Evolutionary conservation across 352 stramenopile genomes (phyloP).

Genomic region (Globisporangium takayamanum): DNA sequence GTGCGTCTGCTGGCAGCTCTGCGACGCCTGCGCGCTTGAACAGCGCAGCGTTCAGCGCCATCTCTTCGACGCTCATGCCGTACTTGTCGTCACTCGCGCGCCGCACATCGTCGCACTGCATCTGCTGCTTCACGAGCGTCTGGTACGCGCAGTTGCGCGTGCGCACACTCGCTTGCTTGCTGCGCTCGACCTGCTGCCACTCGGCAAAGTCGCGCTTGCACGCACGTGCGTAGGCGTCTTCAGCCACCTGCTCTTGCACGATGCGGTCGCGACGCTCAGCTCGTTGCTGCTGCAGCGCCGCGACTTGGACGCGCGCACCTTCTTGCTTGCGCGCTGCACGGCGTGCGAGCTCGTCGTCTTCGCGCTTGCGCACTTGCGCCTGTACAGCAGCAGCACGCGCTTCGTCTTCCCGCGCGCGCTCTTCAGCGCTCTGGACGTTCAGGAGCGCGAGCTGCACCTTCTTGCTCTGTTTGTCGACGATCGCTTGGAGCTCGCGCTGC

Average conservation of each 20-base stretch:
- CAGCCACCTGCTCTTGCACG: slow-evolving; percentile 23
- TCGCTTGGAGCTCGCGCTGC: slow-evolving; percentile 35
- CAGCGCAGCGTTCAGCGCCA: slow-evolving; percentile 46
- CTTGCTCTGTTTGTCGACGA: slow-evolving; percentile 42
- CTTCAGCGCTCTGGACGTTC: slow-evolving; percentile 54
- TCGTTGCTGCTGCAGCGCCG: slow-evolving; percentile 37
- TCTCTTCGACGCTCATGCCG: slow-evolving; percentile 55
- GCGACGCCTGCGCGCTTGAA: slow-evolving; percentile 29
- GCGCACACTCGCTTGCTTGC: slow-evolving; percentile 22
- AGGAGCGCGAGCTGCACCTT: slow-evolving; percentile 51
- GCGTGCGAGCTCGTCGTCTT: slow-evolving; percentile 28
- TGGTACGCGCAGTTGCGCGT: slow-evolving; percentile 37
- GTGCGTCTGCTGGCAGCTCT: slow-evolving; percentile 6
- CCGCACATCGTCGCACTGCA: slow-evolving; percentile 30
- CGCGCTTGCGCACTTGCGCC: slow-evolving; percentile 26
- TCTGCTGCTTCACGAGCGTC: slow-evolving; percentile 40
- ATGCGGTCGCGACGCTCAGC: slow-evolving; percentile 27
- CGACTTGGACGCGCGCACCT: slow-evolving; percentile 23
- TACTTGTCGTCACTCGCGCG: slow-evolving; percentile 51
- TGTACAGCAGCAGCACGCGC: slow-evolving; percentile 35
- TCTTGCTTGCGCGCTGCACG: slow-evolving; percentile 30
- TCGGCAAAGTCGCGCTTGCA: slow-evolving; percentile 39
- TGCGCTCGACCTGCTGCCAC: slow-evolving; percentile 34
- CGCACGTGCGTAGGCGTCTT: slow-evolving; percentile 33
- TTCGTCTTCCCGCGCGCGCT: slow-evolving; percentile 54